A percentile compares a stretch with the other conserved stretches of the same genome.
These are phyloP conservation scores for Mortierella sp. DNA, from an alignment of 371 early-diverging fungal genomes.

Conservation along the genomic window DNA sequence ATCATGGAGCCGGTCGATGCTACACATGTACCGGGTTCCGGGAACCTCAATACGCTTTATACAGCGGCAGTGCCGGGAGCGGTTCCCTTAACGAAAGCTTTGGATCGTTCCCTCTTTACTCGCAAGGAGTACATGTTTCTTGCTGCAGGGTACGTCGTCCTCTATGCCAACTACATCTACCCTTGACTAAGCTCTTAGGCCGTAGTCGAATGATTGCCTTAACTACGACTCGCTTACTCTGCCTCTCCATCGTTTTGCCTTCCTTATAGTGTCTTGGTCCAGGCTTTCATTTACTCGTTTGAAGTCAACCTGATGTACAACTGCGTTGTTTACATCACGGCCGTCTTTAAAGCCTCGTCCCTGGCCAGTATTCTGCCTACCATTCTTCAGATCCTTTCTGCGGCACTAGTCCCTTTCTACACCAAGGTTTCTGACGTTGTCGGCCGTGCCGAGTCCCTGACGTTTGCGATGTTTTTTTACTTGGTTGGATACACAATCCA, in stretches of 20 bases:
- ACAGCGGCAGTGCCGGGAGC: neutral
- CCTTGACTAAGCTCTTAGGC: too few species aligned
- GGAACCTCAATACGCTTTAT: neutral
- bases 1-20: too few species aligned
- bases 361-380: conserved; percentile 46
- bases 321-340: conserved; percentile 30
- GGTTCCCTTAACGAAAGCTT: conserved; percentile 5
- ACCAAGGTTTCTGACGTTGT: conserved; percentile 60
- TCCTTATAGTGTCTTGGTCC: conserved; percentile 27
- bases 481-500: conserved; percentile 54
- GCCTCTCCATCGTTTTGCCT: neutral
- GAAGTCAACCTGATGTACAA: conserved; percentile 46
- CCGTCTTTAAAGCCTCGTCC: conserved; percentile 36
- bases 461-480: conserved; percentile 56
- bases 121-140: conserved; percentile 31
- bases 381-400: conserved; percentile 56
- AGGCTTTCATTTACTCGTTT: conserved; percentile 42
- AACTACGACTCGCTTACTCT: neutral
- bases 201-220: neutral
- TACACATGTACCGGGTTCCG: too few species aligned
- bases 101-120: conserved; percentile 27
- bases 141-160: conserved; percentile 20
- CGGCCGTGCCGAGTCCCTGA: conserved; percentile 57
- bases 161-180: neutral
- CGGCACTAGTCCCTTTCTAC: conserved; percentile 61